Base-by-base conservation (phyloP, 345 rosid genomes). In the Boechera divaricarpa region DNA sequence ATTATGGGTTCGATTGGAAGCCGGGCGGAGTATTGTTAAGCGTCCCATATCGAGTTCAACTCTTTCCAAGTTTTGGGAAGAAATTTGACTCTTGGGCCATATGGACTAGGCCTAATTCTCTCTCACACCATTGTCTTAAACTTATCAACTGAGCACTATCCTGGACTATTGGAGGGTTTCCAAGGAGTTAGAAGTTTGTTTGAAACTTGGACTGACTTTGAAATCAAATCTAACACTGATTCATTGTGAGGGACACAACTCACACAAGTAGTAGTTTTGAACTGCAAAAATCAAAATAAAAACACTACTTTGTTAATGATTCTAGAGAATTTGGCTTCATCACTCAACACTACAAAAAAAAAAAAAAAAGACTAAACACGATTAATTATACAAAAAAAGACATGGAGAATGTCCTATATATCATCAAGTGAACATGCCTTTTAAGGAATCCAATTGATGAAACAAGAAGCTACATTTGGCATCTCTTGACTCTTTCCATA, bases 401-500 rank as follows among this genome's bases (percentile, higher is more conserved):
- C 70, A 47, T 45, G 10, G 57, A 76, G 64, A 52, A 35, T 26
- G 18, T 16, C 5, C 31, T 9, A 11, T 9, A 39, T 42, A 62
- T 63, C n/a, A 70, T 63, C 54, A 70, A 36, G 15, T 64, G 56
- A 78, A 72, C 42, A 72, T 39, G 69, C 57, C 77, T 78, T 26
- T 67, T 32, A 67, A 72, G 28, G 73, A 72, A 78, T 72, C 69
- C 5, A 71, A 65, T 13, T 72, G 77, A 78, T 78, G 73, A 72
- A 72, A 72, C 77, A 78, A 39, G 73, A 72, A 67, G 58, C 35
- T 67, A 78, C 57, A 72, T 4, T 72, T 58, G 35, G 52, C 73
- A 78, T 72, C 35, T 67, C 38, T 72, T 0, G 58, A 72, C 63
- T 67, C 81, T 67, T 72, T 72, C 81, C 77, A 78, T 52, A 59